phyloP scores from a whole-genome alignment of 1,284 basidiomycete genomes.

The Ganoderma multipileum region DNA sequence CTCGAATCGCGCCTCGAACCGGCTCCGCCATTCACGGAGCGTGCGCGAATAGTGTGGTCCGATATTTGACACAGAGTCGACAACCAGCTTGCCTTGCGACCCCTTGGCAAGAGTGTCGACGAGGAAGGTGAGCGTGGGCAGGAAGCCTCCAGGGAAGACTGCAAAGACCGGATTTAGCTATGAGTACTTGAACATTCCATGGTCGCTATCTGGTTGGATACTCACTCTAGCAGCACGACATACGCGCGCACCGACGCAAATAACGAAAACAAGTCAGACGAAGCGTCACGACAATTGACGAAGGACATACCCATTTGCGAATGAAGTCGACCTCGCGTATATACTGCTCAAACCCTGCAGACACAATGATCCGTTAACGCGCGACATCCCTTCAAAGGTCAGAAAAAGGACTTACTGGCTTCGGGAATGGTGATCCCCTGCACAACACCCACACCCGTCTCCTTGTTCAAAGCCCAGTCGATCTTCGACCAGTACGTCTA shows the following conservation, averaged over 20 bases:
- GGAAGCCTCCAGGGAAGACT: slow-evolving; percentile 84
- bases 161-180: background rate
- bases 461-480: slow-evolving; percentile 73
- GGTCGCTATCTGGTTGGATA: background rate
- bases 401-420: slow-evolving; percentile 52
- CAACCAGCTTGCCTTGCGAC: slow-evolving; percentile 63
- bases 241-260: slow-evolving; percentile 9
- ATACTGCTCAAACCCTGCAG: slow-evolving; percentile 61
- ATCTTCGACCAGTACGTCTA: slow-evolving; percentile 68
- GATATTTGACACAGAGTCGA: slow-evolving; percentile 82
- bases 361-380: background rate
- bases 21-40: slow-evolving; percentile 79
- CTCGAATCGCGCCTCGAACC: slow-evolving; percentile 74
- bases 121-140: slow-evolving; percentile 74
- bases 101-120: slow-evolving; percentile 62
- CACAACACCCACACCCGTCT: slow-evolving; percentile 71
- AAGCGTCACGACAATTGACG: slow-evolving; percentile 18
- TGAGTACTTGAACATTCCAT: background rate
- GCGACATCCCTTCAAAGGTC: background rate
- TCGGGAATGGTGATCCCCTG: slow-evolving; percentile 87
- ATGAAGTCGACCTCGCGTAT: slow-evolving; percentile 77
- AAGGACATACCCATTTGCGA: slow-evolving; percentile 70
- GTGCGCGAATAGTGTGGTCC: slow-evolving; percentile 85
- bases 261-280: slow-evolving; percentile 25
- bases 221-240: slow-evolving; percentile 13